Conservation (phyloP, 305 asterid species). For the Euphrasia arctica region DNA sequence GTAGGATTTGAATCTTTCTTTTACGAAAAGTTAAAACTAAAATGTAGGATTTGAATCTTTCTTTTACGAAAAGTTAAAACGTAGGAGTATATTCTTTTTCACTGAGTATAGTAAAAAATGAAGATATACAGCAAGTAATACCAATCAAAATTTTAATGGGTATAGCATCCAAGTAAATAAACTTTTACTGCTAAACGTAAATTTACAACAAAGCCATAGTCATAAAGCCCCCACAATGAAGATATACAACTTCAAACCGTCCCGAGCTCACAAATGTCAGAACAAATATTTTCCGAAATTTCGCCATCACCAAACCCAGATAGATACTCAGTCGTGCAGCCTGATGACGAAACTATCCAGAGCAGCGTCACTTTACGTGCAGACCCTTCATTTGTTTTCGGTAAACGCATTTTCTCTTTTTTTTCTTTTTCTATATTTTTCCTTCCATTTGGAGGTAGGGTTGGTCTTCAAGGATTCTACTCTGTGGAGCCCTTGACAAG, state of each 20-base stretch:
- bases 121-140: no score
- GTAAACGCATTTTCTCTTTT: background rate
- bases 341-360: conserved; percentile 5
- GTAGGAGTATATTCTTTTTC: no score
- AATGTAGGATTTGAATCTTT: no score
- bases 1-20: no score
- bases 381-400: conserved; percentile 1
- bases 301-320: conserved; percentile 1
- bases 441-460: background rate
- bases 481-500: background rate
- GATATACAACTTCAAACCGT: conserved; percentile 10
- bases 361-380: background rate
- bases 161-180: no score
- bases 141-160: no score
- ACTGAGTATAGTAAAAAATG: no score
- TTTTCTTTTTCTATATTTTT: background rate
- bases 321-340: conserved; percentile 1
- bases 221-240: background rate
- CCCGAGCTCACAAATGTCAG: background rate
- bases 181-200: background rate
- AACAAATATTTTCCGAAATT: conserved; percentile 21
- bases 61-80: no score
- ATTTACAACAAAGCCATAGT: background rate
- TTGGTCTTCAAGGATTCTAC: conserved; percentile 9
- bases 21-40: no score